Conservation (phyloP, 306 rosid species). For the Oemleria cerasiformis region DNA sequence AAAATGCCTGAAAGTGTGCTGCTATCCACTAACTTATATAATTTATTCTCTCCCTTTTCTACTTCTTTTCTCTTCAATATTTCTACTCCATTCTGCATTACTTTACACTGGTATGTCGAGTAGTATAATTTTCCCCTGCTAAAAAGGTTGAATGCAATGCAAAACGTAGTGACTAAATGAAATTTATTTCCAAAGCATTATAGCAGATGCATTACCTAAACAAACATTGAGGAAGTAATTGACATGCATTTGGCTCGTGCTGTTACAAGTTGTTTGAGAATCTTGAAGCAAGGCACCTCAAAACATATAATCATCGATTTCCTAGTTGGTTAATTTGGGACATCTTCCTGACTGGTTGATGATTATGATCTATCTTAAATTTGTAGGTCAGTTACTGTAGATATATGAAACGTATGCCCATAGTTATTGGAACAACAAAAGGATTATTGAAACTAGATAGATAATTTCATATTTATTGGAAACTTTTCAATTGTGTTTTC, state of each 20-base stretch:
- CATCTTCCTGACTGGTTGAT: not conserved
- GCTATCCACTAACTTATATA: not conserved
- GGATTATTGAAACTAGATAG: not conserved
- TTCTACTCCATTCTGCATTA: too few species aligned
- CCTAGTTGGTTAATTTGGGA: not conserved
- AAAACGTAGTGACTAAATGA: too few species aligned
- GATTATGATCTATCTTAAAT: not conserved
- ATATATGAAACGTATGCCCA: not conserved
- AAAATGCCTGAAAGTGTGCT: slow-evolving; percentile 11
- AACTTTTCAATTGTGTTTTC: not conserved
- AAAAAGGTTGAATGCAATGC: too few species aligned
- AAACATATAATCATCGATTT: too few species aligned
- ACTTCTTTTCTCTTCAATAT: not conserved
- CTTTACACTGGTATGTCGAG: too few species aligned
- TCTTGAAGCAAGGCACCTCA: too few species aligned
- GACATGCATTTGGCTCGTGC: too few species aligned
- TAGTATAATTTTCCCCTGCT: too few species aligned
- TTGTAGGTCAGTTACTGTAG: not conserved
- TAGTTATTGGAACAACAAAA: not conserved
- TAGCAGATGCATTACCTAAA: too few species aligned
- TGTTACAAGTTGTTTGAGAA: too few species aligned
- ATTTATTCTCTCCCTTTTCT: not conserved
- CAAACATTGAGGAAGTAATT: too few species aligned
- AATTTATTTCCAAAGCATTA: too few species aligned
- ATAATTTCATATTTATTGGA: not conserved